These are phyloP conservation scores for Diphasiastrum complanatum DNA, from an alignment of 83 land plant species.

Conservation along the genomic window DNA sequence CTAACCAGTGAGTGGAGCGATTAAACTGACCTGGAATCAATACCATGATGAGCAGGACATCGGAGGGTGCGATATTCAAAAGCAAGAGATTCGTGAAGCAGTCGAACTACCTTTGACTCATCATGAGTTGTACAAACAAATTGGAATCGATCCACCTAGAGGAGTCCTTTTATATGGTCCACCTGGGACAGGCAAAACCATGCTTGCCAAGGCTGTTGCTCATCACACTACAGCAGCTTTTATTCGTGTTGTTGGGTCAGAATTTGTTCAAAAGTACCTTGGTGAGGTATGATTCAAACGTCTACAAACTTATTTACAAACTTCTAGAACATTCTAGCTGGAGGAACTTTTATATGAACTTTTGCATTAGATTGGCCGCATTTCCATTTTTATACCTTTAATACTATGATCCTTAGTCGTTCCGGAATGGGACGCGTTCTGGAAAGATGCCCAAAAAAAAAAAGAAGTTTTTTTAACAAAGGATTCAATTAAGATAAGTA, in stretches of 20 bases:
- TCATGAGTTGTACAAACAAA: constrained; percentile 68
- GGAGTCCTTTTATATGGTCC: constrained; percentile 91
- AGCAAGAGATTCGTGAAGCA: constrained; percentile 93
- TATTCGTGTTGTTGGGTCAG: constrained; percentile 93
- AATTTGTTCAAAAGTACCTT: constrained; percentile 90
- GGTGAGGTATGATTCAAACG: constrained; percentile 55
- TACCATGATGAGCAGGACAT: no score
- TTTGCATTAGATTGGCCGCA: no score
- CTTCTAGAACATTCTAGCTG: not conserved
- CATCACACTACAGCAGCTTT: constrained; percentile 92
- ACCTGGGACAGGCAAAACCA: constrained; percentile 88
- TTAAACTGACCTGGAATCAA: no score
- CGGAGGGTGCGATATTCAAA: constrained; percentile 91
- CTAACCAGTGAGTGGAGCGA: no score
- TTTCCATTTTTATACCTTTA: not conserved
- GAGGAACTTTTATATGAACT: no score
- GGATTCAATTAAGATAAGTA: no score
- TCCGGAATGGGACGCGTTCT: no score
- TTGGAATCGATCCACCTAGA: constrained; percentile 92
- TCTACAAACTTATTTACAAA: not conserved
- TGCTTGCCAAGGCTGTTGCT: constrained; percentile 98
- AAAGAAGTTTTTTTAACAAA: no score
- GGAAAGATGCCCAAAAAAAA: no score
- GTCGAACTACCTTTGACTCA: constrained; percentile 48
- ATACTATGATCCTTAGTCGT: no score